These are phyloP conservation scores for Plasmodium yoelii DNA, from an alignment of 169 alveolate species.

Conservation along the genomic window DNA sequence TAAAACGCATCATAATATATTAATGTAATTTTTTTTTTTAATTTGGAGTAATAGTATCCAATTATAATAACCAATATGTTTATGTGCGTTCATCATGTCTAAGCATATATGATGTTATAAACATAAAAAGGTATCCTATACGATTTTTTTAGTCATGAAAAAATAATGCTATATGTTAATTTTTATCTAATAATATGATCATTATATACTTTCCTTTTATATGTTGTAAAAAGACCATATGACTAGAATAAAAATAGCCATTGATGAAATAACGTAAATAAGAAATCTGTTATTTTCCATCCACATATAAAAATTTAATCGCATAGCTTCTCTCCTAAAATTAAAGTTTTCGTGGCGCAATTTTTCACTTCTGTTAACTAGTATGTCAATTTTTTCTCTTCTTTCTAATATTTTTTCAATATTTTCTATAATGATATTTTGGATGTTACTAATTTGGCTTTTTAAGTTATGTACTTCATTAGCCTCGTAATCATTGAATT, in stretches of 20 bases:
- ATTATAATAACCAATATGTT: no score
- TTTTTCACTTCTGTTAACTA: conserved; percentile 72
- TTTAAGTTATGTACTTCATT: conserved; percentile 70
- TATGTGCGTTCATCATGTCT: no score
- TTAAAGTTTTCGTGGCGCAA: conserved; percentile 59
- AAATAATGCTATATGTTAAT: no score
- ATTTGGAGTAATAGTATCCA: no score
- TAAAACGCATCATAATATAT: no score
- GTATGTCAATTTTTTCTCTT: conserved; percentile 67
- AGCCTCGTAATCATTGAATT: conserved; percentile 60
- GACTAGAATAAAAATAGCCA: conserved; percentile 43
- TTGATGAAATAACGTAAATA: conserved; percentile 55
- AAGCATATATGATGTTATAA: no score
- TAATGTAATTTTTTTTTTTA: no score
- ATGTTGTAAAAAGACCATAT: conserved; percentile 66
- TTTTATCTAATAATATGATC: no score
- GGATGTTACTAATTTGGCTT: conserved; percentile 66
- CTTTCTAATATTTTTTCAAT: conserved; percentile 73
- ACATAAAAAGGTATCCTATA: no score
- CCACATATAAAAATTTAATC: conserved; percentile 73
- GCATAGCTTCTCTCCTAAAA: conserved; percentile 69
- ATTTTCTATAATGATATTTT: conserved; percentile 69
- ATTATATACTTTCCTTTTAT: background rate
- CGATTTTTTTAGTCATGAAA: no score
- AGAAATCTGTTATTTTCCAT: conserved; percentile 50